Base-by-base conservation (phyloP, 2,329 filamentous ascomycete species). In the Lithohypha guttulata region DNA sequence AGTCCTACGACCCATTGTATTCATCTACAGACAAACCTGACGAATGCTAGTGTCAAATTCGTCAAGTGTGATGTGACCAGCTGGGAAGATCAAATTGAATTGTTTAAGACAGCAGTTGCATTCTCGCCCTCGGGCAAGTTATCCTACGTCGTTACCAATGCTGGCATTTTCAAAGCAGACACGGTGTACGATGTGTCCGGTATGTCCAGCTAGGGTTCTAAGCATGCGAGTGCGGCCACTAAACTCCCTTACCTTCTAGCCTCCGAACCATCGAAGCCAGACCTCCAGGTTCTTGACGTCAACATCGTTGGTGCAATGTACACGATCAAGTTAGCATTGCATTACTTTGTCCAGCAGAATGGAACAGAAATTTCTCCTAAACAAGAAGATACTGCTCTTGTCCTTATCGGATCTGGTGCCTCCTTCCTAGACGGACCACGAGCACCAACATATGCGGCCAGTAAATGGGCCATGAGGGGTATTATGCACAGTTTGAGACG, bases 61-160 rank as follows among this genome's bases (percentile, higher is more conserved):
- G 59, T 75, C 34, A 63, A 70, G 49, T 78, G 75, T 62, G 72
- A 83, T 58, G 79, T 84, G 7, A 75, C 73, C 2, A 64, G 70
- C 45, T 83, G 77, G 75, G 60, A 73, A 29, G 72, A 70, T 6
- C 79, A 83, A 53, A 70, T 76, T 31, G 59, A 66, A 19, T 64
- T 82, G 37, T 84, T 83, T 63, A 70, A 72, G 29, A 57, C 66
- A 39, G 75, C 76, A 2, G 60, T 65, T 23, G 59, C 62, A 37
- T 58, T 72, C 39, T 77, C 72, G 43, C 66, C 65, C 0, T 64
- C 70, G 35, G 66, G 68, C 11, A 67, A 68, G 9, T 69, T 81
- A 45, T 75, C 81, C 55, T 62, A 68, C 14, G 76, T 81, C 3
- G 73, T 81, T 31, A 75, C 77, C 44, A 81, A 80, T 52, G 79